Evolutionary conservation across 371 early-diverging fungal species (phyloP), one percentile per base, ranked within the genome.

Genomic region (Mortierella sp.): DNA sequence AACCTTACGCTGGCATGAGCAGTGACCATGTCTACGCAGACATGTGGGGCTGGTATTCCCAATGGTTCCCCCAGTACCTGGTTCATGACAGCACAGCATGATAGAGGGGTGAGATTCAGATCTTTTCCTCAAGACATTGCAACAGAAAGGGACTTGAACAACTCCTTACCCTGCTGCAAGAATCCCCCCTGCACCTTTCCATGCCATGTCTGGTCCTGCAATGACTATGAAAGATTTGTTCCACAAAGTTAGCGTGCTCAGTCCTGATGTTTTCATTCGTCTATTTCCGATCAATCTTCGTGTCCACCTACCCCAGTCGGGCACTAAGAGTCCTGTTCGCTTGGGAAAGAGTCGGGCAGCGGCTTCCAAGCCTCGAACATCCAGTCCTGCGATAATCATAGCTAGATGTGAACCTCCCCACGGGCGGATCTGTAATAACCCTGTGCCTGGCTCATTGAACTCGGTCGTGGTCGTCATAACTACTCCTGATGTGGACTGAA

Each of bases 271-370:
- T 34, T 10, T 34, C 7, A 7, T 10, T 10, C 4, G 34, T 34
- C 34, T 4, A 34, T 7, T 10, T 10, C 10, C 34, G 34, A 34
- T 34, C 34, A 4, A 7, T 34, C 34, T 34, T 10, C 34, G 4
- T 34, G 34, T 34, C 10, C 34, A 34, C 61, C 58, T 82, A 82
- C 82, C 71, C 83, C 84, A 86, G 52, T 86, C 86, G 18, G 86
- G 84, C 23, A 84, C 66, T 43, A 84, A 53, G 27, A 84, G 79
- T 6, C 87, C 87, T 19, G 85, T 83, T 16, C 84, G 72, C 56
- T 81, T 83, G 7, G 84, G 86, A 45, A 86, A 62, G n/a, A 86
- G 55, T 42, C 79, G 67, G 21, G 80, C 71, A 0, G 83, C 83
- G 18, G 63, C 65, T 27, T 81, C 76, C 21, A 85, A 64, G 0